Evolutionary conservation across 1,284 basidiomycete species (phyloP), one percentile per base, ranked within the genome.

Genomic region (Tremellales sp.): DNA sequence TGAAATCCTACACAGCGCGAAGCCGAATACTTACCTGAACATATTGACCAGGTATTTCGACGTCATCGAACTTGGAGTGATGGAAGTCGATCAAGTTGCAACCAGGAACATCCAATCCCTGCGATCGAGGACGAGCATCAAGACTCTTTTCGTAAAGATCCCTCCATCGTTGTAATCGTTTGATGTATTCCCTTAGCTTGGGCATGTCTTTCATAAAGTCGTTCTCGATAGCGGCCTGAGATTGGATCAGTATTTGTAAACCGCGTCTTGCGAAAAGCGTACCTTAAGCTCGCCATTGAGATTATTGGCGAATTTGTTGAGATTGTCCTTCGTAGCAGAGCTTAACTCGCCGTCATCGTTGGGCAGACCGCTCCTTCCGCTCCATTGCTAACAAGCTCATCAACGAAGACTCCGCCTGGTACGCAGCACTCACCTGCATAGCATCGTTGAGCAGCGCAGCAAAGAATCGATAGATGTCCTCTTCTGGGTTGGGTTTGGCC

Each of bases 11-110:
- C 8, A 14, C 18, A 26, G 16, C 13, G 9, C 6, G 19, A 32
- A 22, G 10, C 18, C 3, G 24, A 27, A 16, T 3, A 57, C 78
- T 57, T 50, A 87, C 90, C 80, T 94, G 88, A 0, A 93, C 86
- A 65, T 99, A 99, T 73, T 99, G 95, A 8, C 95, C 95, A 18
- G 95, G 95, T 46, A 99, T 84, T 70, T 99, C 95, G 42, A 99
- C 90, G 58, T 98, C 95, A 61, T 98, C 95, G 48, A 97, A 93
- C 71, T 94, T 97, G 65, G 85, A 85, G 71, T 97, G 93, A 63
- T 98, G 94, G 78, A 98, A 99, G 71, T 98, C 94, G 10, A 90
- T 88, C 55, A 98, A 77, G 74, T 92, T 97, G 73, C 95, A 92
- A 57, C 89, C 93, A 39, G 90, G 77, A 50, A 85, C 78, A 58